Conservation (phyloP, 345 rosid species). For the Murraya paniculata region DNA sequence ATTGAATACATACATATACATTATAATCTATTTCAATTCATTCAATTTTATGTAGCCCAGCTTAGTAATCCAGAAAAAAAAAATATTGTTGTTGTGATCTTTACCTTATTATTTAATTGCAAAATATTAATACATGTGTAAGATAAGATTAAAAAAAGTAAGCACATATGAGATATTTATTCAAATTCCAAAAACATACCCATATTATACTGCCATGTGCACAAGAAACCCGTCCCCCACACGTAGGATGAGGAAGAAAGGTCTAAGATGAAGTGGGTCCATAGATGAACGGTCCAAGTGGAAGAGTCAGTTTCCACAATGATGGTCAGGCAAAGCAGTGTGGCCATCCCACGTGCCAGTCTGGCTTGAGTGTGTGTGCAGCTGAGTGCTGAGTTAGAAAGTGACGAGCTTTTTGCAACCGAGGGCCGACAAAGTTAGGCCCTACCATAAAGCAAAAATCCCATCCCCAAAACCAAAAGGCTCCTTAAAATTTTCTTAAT, state of each 20-base stretch:
- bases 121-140: not conserved
- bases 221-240: not conserved
- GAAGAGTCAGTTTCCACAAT: slow-evolving; percentile 17
- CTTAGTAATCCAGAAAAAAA: too few species aligned
- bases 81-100: too few species aligned
- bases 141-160: not conserved
- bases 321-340: slow-evolving; percentile 18
- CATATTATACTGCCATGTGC: too few species aligned
- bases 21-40: too few species aligned
- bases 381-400: slow-evolving; percentile 37
- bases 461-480: slow-evolving; percentile 1
- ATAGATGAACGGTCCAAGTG: slow-evolving; percentile 3
- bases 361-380: slow-evolving; percentile 29
- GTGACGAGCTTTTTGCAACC: slow-evolving; percentile 15
- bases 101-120: too few species aligned
- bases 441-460: slow-evolving; percentile 28
- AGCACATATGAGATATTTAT: too few species aligned
- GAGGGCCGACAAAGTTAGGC: slow-evolving; percentile 37
- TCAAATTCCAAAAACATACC: too few species aligned
- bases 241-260: not conserved
- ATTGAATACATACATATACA: too few species aligned
- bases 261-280: slow-evolving; percentile 2
- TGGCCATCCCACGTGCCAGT: slow-evolving; percentile 49
- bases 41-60: too few species aligned
- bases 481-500: not conserved